Percentiles rank a stretch among this genome's conserved stretches.
Conservation (phyloP, 1,139 yeast species). For the Hansenula sp. region DNA sequence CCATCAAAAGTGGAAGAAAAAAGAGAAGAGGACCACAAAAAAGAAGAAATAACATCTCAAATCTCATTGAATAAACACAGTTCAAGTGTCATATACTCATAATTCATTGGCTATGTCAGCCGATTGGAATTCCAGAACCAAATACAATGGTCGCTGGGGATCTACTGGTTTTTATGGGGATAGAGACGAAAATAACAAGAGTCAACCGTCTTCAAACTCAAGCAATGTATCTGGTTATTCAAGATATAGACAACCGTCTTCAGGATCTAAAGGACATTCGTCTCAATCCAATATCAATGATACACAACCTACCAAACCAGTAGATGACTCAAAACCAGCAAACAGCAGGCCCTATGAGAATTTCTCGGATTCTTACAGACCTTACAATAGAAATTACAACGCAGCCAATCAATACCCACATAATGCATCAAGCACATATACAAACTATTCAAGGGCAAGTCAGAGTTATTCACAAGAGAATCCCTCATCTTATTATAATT, state of each 20-base stretch:
- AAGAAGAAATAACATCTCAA: too few species aligned
- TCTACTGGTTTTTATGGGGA: background rate
- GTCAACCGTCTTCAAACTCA: background rate
- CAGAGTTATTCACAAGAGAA: background rate
- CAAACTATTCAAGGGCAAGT: background rate
- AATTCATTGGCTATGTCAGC: slow-evolving; percentile 1
- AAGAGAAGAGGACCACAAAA: too few species aligned
- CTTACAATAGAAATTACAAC: background rate
- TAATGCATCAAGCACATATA: background rate
- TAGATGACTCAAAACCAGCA: background rate
- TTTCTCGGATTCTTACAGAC: slow-evolving; percentile 1
- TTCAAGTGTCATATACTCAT: background rate
- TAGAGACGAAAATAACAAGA: background rate
- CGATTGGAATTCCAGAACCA: background rate
- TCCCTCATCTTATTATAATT: background rate
- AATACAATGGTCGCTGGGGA: slow-evolving; percentile 1
- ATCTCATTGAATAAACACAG: too few species aligned
- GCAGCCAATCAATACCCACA: background rate
- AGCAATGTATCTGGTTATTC: background rate
- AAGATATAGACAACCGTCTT: slow-evolving; percentile 1
- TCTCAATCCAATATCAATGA: background rate
- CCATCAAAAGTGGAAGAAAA: too few species aligned
- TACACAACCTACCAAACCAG: background rate
- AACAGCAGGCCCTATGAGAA: background rate
- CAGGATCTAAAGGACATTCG: background rate